These are phyloP conservation scores for Kuraishia piskuri DNA, from an alignment of 805 yeast species.

Conservation along the genomic window DNA sequence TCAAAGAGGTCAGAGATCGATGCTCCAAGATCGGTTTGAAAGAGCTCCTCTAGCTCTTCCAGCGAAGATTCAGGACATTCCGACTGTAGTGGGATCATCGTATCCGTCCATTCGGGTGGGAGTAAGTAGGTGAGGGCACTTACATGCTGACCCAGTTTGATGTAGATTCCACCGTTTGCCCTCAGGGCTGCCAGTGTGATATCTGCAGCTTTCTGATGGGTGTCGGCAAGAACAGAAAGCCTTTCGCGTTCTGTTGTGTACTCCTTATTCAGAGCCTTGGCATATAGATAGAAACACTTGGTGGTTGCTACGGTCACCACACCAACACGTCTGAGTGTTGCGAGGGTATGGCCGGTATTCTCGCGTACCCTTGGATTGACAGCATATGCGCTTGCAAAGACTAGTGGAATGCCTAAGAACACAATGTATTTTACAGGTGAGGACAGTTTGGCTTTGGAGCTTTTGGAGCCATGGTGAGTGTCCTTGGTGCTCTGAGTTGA, in stretches of 20 bases:
- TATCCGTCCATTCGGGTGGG: slow-evolving; percentile 91
- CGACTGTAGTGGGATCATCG: slow-evolving; percentile 91
- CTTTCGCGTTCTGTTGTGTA: slow-evolving; percentile 36
- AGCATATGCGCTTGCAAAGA: background rate
- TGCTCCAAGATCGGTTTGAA: slow-evolving; percentile 56
- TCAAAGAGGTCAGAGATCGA: slow-evolving; percentile 54
- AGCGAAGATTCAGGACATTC: slow-evolving; percentile 75
- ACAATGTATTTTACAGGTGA: background rate
- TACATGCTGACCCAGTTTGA: slow-evolving; percentile 91
- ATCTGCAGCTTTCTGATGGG: slow-evolving; percentile 71
- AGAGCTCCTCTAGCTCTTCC: slow-evolving; percentile 62
- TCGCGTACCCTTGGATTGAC: background rate
- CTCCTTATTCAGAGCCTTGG: slow-evolving; percentile 42
- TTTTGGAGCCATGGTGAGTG: background rate
- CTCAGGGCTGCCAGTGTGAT: slow-evolving; percentile 76
- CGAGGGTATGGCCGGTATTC: slow-evolving; percentile 13
- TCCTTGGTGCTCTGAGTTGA: too few species aligned
- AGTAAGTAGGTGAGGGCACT: slow-evolving; percentile 86
- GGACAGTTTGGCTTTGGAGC: background rate
- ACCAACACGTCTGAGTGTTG: slow-evolving; percentile 41
- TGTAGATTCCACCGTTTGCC: slow-evolving; percentile 84
- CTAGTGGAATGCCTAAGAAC: background rate
- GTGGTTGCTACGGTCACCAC: slow-evolving; percentile 63
- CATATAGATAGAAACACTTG: slow-evolving; percentile 66
- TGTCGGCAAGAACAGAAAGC: slow-evolving; percentile 42